phyloP scores from a whole-genome alignment of 257 asterid genomes.

The Nicotiana otophora region DNA sequence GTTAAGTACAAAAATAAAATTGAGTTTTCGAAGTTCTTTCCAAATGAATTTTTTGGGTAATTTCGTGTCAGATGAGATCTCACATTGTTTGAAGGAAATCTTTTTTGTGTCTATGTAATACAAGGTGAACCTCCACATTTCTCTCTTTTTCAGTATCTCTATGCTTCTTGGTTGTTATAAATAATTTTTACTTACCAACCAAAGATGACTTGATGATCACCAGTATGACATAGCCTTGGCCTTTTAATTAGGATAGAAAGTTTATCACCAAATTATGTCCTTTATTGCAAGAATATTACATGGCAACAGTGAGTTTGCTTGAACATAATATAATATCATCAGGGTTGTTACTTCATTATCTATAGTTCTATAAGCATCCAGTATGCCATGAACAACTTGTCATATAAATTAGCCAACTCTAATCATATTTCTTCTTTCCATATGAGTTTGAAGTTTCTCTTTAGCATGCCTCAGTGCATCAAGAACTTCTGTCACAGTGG shows the following conservation, averaged over 20 bases:
- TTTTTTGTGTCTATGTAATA: not conserved
- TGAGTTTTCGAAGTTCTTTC: slow-evolving; percentile 37
- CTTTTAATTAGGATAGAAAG: not conserved
- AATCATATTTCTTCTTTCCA: slow-evolving; percentile 45
- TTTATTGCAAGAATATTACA: not conserved
- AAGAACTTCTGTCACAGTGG: slow-evolving; percentile 55
- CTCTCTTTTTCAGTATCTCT: not conserved
- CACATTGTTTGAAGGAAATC: not conserved
- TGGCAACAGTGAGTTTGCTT: not conserved
- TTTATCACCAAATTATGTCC: not conserved
- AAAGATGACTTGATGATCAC: not conserved
- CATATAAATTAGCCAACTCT: slow-evolving; percentile 31
- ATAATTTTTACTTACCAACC: not conserved
- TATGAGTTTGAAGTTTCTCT: slow-evolving; percentile 56
- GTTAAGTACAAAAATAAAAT: slow-evolving; percentile 17
- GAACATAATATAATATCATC: not conserved
- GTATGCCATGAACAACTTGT: too few species aligned
- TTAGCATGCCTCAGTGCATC: slow-evolving; percentile 50
- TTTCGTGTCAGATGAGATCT: not conserved
- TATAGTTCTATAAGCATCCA: too few species aligned
- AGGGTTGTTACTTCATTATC: not conserved
- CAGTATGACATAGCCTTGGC: not conserved
- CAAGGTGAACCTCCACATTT: not conserved
- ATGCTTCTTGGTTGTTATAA: not conserved
- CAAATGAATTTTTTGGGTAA: not conserved